Evolutionary conservation across 2,329 filamentous ascomycete genomes (phyloP), one percentile per base, ranked within the genome.

Genomic region (Trichoderma brevicompactum): DNA sequence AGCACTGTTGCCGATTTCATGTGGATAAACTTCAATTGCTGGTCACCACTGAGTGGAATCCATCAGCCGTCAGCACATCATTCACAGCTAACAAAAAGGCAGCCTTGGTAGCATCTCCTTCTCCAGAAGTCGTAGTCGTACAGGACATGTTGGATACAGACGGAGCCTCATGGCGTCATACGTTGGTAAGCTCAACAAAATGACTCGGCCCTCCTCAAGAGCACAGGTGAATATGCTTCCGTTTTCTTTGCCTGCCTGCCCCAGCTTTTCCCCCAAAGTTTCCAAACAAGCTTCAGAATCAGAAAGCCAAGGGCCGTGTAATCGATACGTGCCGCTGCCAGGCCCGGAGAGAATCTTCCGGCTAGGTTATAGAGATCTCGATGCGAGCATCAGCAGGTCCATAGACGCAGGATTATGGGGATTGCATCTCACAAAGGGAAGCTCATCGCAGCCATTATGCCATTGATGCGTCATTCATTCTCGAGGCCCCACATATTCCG

Each of bases 391-490:
- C 43, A 56, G 53, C 52, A 28, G 61, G 19, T 8, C 50, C 17
- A 41, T 28, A 28, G 23, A 5, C 23, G 23, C 23, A 28, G 23
- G 23, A 28, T 28, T 28, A 17, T 13, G 17, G 50, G 49, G 34
- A 28, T 17, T 28, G 36, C 59, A 55, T 55, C 43, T 55, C 43
- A 32, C 36, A 13, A 44, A 44, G 52, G 19, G 17, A 58, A 23
- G 52, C 23, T 7, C 53, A 58, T 43, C 44, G 62, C 9, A 41
- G 54, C 15, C 6, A 52, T 65, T 58, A 65, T 65, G 44, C 44
- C 62, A 65, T 34, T 23, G 36, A 17, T 59, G 32, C 62, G 54
- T 65, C 62, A 65, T 65, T 13, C 34, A 43, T 4, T 23, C 8
- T 7, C 13, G 44, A 15, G 62, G 54, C 62, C n/a, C 54, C 50